Evolutionary conservation across 1,139 yeast genomes (phyloP).

Genomic region (Zygosaccharomyces sapae): DNA sequence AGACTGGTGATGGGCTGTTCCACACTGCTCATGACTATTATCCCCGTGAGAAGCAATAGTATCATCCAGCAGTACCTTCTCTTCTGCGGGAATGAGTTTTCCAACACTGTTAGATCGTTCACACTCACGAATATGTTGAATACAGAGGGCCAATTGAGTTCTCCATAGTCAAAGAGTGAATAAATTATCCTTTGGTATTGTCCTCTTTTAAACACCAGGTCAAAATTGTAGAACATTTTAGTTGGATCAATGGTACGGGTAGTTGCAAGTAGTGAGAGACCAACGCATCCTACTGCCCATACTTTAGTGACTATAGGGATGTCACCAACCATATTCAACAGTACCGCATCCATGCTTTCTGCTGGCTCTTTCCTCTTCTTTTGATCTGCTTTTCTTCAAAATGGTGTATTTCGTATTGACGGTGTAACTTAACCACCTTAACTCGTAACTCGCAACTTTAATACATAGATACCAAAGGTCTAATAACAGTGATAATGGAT

Average conservation of each 20-base stretch:
- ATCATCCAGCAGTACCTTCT: conserved; percentile 29
- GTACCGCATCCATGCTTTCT: conserved; percentile 27
- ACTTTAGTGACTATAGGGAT: conserved; percentile 30
- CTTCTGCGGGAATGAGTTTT: conserved; percentile 25
- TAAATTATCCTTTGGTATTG: conserved; percentile 31
- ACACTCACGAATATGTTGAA: conserved; percentile 26
- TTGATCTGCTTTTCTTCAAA: too few relatives aligned
- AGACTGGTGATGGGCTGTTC: conserved; percentile 29
- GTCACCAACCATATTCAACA: conserved; percentile 29
- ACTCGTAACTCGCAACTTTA: too few relatives aligned
- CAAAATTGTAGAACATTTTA: conserved; percentile 29
- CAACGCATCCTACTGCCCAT: conserved; percentile 31
- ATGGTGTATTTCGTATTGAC: too few relatives aligned
- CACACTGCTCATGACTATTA: conserved; percentile 23
- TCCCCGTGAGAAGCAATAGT: conserved; percentile 17
- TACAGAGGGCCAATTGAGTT: conserved; percentile 24
- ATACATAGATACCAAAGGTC: too few relatives aligned
- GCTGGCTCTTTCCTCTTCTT: too few relatives aligned
- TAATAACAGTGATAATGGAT: too few relatives aligned
- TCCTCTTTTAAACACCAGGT: conserved; percentile 30
- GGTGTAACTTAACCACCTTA: too few relatives aligned
- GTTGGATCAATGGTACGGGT: conserved; percentile 25
- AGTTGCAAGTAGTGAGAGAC: conserved; percentile 25
- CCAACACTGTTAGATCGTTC: conserved; percentile 26
- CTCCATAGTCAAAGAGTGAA: conserved; percentile 32